Evolutionary conservation across 2,329 filamentous ascomycete species (phyloP), one percentile per base, ranked within the genome.

Genomic region (Grosmannia clavigera): DNA sequence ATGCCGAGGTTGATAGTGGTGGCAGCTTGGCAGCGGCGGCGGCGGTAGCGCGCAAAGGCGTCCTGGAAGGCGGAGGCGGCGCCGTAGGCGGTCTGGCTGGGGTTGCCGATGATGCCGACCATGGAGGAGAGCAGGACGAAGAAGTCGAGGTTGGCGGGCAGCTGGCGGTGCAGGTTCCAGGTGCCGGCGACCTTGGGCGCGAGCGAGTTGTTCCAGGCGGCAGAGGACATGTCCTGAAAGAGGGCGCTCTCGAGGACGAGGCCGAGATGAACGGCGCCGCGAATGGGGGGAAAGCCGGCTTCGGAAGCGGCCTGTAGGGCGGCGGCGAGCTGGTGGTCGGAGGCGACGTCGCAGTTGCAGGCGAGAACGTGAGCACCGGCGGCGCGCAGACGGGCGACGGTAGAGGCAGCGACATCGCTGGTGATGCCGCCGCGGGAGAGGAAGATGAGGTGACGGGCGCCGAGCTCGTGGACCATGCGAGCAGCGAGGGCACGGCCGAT

Each of bases 31-130:
- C 73, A 72, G 1, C 65, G 67, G 1, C 35, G 48, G 2, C 65
- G 65, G 3, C 75, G 71, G 61, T 72, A 74, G 11, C 62, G 61
- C 4, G 71, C 71, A 43, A 77, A 71, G 2, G 70, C 68, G 57
- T 76, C 72, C 27, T 75, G 66, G 67, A 73, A 77, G 4, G 69
- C 63, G 61, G 76, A 77, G 11, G 67, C 75, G 0, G 74, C 72
- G 1, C 70, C 67, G 59, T 78, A 78, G 59, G 74, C 75, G 33
- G 70, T 66, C 58, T 77, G 74, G 2, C 68, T 69, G n/a, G 68
- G 67, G 51, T 68, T 68, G 6, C 72, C 74, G 3, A 73, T 58
- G 9, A 73, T 63, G 33, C 70, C 70, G 0, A 70, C 71, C 27
- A 71, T 68, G 57, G 69, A 72, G 0, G 70, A 71, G 1, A 71